Conservation (phyloP, 2,329 filamentous ascomycete genomes). For the Claviceps maximensis region DNA sequence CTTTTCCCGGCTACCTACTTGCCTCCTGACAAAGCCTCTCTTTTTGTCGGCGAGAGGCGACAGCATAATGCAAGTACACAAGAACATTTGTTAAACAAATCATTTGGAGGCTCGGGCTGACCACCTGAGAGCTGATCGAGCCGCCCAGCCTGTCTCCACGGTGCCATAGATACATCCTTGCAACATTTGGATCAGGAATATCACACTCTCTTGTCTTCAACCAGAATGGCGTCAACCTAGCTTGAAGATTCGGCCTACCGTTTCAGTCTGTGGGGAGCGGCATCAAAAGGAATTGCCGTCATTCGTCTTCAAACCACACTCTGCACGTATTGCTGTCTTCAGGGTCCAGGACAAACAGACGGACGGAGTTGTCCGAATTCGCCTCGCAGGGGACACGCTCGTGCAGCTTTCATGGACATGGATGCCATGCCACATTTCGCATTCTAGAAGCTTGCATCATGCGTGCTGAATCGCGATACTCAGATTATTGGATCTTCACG, state of each 20-base stretch:
- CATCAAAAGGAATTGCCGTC: not conserved
- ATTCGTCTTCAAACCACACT: not conserved
- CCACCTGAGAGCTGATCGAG: not conserved
- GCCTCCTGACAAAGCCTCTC: not conserved
- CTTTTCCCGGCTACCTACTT: not conserved
- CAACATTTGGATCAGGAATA: not conserved
- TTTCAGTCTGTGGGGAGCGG: not conserved
- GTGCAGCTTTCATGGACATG: not conserved
- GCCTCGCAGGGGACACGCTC: not conserved
- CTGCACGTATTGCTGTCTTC: not conserved
- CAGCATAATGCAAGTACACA: not conserved
- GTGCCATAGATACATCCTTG: not conserved
- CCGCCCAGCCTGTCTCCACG: not conserved
- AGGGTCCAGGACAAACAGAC: not conserved
- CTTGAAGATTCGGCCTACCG: not conserved
- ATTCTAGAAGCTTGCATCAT: slow-evolving; percentile 2
- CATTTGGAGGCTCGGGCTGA: not conserved
- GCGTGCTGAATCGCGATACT: not conserved
- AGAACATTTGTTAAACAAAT: not conserved
- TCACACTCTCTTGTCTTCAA: not conserved
- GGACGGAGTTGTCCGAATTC: not conserved
- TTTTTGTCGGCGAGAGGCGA: not conserved
- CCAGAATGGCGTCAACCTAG: not conserved
- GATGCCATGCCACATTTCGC: not conserved
- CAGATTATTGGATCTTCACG: not conserved